Conservation (phyloP, 225 moss, liverwort and hornwort genomes). For the Marchantia polymorpha region DNA sequence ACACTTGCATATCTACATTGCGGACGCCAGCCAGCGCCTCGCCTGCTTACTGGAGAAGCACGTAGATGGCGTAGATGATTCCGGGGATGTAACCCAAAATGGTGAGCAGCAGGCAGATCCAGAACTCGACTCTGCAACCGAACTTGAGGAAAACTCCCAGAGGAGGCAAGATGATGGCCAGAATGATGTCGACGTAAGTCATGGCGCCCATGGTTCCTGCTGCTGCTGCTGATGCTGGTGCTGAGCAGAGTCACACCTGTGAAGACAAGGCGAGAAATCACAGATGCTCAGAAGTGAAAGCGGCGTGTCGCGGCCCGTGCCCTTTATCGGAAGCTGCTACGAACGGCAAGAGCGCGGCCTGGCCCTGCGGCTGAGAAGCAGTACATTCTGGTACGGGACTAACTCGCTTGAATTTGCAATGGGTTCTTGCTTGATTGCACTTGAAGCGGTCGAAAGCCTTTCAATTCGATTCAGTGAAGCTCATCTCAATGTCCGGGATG, state of each 20-base stretch:
- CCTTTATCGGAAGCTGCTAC: slow-evolving; percentile 41
- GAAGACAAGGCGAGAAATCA: neutral
- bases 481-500: neutral
- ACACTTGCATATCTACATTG: no score
- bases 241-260: neutral
- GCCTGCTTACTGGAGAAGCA: slow-evolving; percentile 1
- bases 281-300: neutral
- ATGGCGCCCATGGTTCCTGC: slow-evolving; percentile 6
- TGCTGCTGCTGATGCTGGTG: neutral
- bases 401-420: neutral
- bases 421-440: neutral
- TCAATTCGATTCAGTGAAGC: neutral
- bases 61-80: slow-evolving; percentile 35
- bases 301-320: slow-evolving; percentile 21
- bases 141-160: slow-evolving; percentile 33
- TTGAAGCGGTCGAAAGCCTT: neutral
- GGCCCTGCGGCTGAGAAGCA: slow-evolving; percentile 38
- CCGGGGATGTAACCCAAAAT: slow-evolving; percentile 29
- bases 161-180: slow-evolving; percentile 30
- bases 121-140: slow-evolving; percentile 30
- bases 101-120: slow-evolving; percentile 35
- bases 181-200: slow-evolving; percentile 18
- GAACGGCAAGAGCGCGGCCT: slow-evolving; percentile 42
- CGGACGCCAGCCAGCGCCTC: neutral
- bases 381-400: slow-evolving; percentile 36